Conservation (phyloP, 1,284 basidiomycete species). For the Leucoagaricus sp. region DNA sequence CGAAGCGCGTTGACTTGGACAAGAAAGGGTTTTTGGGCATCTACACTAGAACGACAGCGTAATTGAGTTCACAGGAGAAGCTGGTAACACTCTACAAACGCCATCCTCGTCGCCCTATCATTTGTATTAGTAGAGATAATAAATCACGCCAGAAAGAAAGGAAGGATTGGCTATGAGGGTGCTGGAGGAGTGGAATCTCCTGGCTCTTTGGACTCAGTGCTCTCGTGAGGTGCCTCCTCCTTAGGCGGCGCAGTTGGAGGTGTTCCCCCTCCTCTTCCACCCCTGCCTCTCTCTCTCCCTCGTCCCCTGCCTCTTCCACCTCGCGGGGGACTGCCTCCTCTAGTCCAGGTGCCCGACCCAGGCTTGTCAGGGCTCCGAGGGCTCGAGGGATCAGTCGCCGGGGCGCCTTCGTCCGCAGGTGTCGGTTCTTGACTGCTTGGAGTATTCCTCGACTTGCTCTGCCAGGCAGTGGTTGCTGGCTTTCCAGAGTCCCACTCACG, state of each 20-base stretch:
- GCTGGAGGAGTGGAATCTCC: background rate
- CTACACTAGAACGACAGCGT: too few species aligned
- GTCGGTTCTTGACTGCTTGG: background rate
- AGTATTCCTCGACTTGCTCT: constrained; percentile 1
- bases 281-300: constrained; percentile 41
- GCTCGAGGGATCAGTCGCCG: constrained; percentile 1
- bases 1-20: too few species aligned
- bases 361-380: constrained; percentile 5
- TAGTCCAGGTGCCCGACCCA: constrained; percentile 23
- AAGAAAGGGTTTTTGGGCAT: too few species aligned
- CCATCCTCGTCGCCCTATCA: too few species aligned
- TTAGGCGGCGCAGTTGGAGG: background rate
- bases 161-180: constrained; percentile 4
- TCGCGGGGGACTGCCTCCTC: constrained; percentile 29
- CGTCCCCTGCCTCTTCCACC: constrained; percentile 31
- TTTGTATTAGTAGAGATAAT: background rate
- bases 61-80: too few species aligned
- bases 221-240: background rate
- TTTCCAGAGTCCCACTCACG: constrained; percentile 88
- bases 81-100: too few species aligned
- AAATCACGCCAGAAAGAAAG: background rate
- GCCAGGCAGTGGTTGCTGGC: constrained; percentile 33
- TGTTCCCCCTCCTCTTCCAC: constrained; percentile 16
- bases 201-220: background rate
- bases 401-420: background rate